Conservation (phyloP, 805 yeast species). For the Saccharomycopsis olivae region DNA sequence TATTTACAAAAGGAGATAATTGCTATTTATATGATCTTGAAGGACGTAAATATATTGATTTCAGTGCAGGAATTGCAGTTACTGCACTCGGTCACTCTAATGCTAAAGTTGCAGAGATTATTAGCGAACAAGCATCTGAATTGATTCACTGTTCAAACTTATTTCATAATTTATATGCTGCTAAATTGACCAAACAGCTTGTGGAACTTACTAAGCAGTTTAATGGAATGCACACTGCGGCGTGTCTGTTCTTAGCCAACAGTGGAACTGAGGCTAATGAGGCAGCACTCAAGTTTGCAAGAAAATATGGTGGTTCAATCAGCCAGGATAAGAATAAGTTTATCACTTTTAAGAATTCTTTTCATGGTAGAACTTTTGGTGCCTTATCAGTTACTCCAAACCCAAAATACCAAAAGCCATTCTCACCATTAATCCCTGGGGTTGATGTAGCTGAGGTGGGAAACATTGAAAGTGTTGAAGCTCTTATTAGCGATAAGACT, state of each 20-base stretch:
- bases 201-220: constrained; percentile 55
- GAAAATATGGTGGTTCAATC: constrained; percentile 62
- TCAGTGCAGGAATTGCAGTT: constrained; percentile 95
- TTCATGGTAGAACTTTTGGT: constrained; percentile 95
- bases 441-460: constrained; percentile 57
- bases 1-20: constrained; percentile 73
- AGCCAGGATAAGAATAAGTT: constrained; percentile 56
- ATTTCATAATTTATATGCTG: constrained; percentile 76
- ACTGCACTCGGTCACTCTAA: constrained; percentile 89
- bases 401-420: constrained; percentile 86
- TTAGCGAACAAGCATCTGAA: constrained; percentile 60
- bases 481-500: constrained; percentile 30
- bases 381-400: constrained; percentile 88
- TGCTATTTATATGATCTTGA: constrained; percentile 74
- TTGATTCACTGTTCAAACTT: constrained; percentile 80
- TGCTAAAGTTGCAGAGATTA: constrained; percentile 58
- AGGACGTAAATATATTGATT: constrained; percentile 72
- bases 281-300: constrained; percentile 67
- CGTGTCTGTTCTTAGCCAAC: constrained; percentile 60
- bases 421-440: constrained; percentile 87
- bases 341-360: constrained; percentile 78
- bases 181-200: constrained; percentile 62
- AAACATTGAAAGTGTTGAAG: constrained; percentile 48
- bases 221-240: constrained; percentile 77
- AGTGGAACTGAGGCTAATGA: constrained; percentile 78